Evolutionary conservation across 352 stramenopile species (phyloP), one percentile per base, ranked within the genome.

Genomic region (Pythium chondricola): DNA sequence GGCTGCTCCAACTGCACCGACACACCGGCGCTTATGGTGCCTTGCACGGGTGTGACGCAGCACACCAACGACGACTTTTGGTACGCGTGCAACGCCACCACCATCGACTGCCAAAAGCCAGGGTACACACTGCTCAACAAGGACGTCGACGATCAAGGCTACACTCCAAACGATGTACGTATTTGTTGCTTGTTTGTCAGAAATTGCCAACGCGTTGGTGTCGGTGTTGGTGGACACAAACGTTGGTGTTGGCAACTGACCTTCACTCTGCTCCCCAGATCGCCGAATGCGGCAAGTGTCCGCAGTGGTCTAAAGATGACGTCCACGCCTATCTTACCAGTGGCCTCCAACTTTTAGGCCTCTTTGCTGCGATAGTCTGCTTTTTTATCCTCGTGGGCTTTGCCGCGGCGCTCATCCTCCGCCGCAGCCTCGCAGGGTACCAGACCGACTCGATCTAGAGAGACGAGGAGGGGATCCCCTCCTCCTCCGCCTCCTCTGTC

Each of bases 401-500:
- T 44, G 61, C 48, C 16, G 76, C 65, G 3, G 77, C 83, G 16
- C 52, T 90, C n/a, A 72, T 93, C 33, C 52, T 93, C 36, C 71
- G 83, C 27, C 59, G 67, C 47, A 90, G 77, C 32, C 65, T 93
- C 31, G 77, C 74, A 29, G 78, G 79, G 4, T 93, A 93, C 44
- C 80, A 90, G 58, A 90, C 79, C 32, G 83, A 93, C 35, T 93
- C 83, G 6, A 88, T 93, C 48, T 93, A 73, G 64, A 31, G 26
- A 8, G 7, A 44, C n/a, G n/a, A n/a, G n/a, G n/a, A n/a, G n/a
- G n/a, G n/a, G n/a, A n/a, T n/a, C n/a, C n/a, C n/a, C n/a, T n/a
- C n/a, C n/a, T n/a, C n/a, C n/a, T n/a, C n/a, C n/a, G n/a, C n/a
- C n/a, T n/a, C n/a, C n/a, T n/a, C n/a, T n/a, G n/a, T n/a, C n/a